Base-by-base conservation (phyloP, 352 stramenopile species). In the Plasmopara viticola region DNA sequence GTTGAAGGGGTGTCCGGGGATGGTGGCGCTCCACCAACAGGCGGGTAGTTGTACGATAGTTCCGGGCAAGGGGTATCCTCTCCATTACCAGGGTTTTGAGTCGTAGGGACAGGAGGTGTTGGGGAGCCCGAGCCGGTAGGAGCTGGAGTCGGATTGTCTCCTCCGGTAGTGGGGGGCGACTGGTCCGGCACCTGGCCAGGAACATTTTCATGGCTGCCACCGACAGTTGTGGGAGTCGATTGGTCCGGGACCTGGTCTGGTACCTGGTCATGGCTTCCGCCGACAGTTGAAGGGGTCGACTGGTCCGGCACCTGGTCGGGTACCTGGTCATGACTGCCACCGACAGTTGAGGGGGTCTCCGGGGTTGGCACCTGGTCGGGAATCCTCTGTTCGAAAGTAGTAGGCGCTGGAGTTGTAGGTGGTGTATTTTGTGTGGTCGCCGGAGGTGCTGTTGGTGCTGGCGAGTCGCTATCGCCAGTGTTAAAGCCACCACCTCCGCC, bases 401-500 rank as follows among this genome's bases (percentile, higher is more conserved):
- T 37, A 29, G 43, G 18, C 2, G 43, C 12, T 8, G 43, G 43
- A 5, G 43, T 34, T 1, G 43, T 28, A 13, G 44, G 9, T n/a
- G 43, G 25, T 15, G 8, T 17, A 10, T 30, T 38, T 29, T 62
- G 13, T 6, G 48, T 25, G 0, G 51, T 46, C 5, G 5, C 37
- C 37, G 9, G 44, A 0, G 48, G 56, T 31, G 46, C 50, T 9
- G 53, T 45, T 5, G 50, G 48, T 33, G 44, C 45, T 25, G 20
- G 20, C 20, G 20, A 25, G 20, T 25, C 20, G 43, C 57, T 55
- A 34, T 43, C 52, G 43, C 53, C 45, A 48, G 49, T 60, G 48
- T 62, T 42, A 44, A 66, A 68, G 43, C 64, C 64, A 44, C 58
- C 58, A 48, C 58, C 53, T 29, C 54, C 54, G 33, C 64, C 64